Conservation (phyloP, 1,139 yeast genomes). For the Candida buenavistaensis region DNA sequence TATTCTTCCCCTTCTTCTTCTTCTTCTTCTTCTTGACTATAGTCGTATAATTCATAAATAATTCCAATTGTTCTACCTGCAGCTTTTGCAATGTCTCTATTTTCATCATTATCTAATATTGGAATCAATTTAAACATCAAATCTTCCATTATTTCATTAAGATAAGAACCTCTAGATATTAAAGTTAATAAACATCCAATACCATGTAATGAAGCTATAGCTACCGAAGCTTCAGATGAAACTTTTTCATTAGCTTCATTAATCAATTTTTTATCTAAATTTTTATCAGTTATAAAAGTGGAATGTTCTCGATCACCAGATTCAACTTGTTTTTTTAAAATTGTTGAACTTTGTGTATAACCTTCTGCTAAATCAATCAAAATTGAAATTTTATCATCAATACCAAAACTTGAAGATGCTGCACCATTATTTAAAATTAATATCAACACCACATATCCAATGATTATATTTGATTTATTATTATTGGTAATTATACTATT, state of each 20-base stretch:
- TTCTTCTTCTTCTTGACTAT: conserved; percentile 35
- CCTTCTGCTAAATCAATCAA: conserved; percentile 50
- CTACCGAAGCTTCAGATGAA: conserved; percentile 37
- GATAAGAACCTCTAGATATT: conserved; percentile 36
- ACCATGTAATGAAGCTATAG: conserved; percentile 50
- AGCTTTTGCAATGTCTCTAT: conserved; percentile 46
- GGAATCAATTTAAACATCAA: conserved; percentile 38
- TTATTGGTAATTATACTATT: conserved; percentile 34
- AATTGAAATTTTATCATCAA: conserved; percentile 46
- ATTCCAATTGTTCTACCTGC: conserved; percentile 64
- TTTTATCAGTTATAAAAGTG: conserved; percentile 38
- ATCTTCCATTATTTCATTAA: conserved; percentile 44
- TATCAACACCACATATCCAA: conserved; percentile 47
- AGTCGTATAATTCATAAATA: conserved; percentile 58
- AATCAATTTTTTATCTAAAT: conserved; percentile 37
- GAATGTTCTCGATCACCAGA: conserved; percentile 48
- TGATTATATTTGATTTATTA: conserved; percentile 40
- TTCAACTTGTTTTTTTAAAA: conserved; percentile 32
- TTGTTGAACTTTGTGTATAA: conserved; percentile 35
- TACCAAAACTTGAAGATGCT: conserved; percentile 50
- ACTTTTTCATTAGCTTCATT: conserved; percentile 35
- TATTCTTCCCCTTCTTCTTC: conserved; percentile 41
- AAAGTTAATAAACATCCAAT: conserved; percentile 48
- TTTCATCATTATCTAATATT: conserved; percentile 44
- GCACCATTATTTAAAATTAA: conserved; percentile 49